Evolutionary conservation across 345 rosid genomes (phyloP), one percentile per base, ranked within the genome.

Genomic region (Jatropha curcas): DNA sequence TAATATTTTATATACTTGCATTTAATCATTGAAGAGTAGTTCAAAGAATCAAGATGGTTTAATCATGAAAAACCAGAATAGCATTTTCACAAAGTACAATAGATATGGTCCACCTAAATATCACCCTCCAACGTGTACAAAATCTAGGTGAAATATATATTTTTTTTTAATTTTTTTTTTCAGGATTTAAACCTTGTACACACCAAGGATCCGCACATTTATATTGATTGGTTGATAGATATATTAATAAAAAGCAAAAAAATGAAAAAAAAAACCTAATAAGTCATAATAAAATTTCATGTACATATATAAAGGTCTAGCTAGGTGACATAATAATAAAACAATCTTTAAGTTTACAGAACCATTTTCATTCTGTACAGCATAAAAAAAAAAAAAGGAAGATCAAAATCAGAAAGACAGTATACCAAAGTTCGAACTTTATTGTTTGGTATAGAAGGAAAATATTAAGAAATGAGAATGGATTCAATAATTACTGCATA

Each of bases 81-180:
- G 71, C 75, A 78, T 59, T 77, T 65, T 71, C 78, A 24, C 82
- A 65, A 83, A 66, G 70, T 71, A 75, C 71, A 71, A 64, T 61
- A 46, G 20, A 22, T 60, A 70, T 37, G 87, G 87, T 79, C 85
- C 84, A 77, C 85, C 31, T 19, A 72, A 70, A 70, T 60, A 74
- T 72, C 71, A 55, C 53, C 51, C 53, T 48, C 69, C 77, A 71
- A 68, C 34, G 14, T 76, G 77, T 53, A 66, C 52, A 73, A 70
- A 31, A 71, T 53, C 77, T 55, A 37, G 69, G 27, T 30, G 37
- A 22, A 60, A 71, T 52, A 35, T 31, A 8, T 69, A 63, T 5
- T 43, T 31, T 66, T 16, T 55, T 19, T 68, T 43, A 37, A 6
- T 25, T 31, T 66, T 16, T 55, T 19, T 68, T 43, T 37, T 9